phyloP scores from a whole-genome alignment of 192 early-diverging fungal genomes.

The Coemansia sp. region DNA sequence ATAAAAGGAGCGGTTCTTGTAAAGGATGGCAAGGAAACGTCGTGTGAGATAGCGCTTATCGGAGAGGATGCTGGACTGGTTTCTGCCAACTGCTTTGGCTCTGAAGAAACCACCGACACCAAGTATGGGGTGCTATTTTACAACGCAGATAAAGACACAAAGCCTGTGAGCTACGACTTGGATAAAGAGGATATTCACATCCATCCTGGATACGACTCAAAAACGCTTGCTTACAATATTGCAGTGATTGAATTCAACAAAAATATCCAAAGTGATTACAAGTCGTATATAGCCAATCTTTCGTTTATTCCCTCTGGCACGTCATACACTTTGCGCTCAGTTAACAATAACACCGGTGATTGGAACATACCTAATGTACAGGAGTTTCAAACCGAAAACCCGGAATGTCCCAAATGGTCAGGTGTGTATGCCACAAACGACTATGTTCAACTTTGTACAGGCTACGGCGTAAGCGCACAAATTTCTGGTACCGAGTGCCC shows the following conservation, averaged over 20 bases:
- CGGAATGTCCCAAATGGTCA: no score
- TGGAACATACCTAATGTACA: no score
- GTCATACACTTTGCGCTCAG: background rate
- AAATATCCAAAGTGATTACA: background rate
- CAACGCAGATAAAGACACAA: background rate
- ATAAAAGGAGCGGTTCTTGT: background rate
- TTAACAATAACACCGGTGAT: background rate
- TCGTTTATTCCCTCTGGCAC: background rate
- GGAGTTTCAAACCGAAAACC: no score
- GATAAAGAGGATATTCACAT: background rate
- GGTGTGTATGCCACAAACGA: no score
- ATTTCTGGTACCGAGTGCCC: background rate
- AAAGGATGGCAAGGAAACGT: background rate
- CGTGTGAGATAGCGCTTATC: background rate
- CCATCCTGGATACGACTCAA: background rate
- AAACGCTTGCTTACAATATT: background rate
- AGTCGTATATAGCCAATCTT: background rate
- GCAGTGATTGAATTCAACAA: constrained; percentile 1
- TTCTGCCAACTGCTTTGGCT: background rate
- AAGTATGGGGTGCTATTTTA: background rate
- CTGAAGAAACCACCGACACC: background rate
- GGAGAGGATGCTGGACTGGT: background rate
- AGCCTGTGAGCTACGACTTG: background rate
- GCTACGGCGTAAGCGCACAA: no score
- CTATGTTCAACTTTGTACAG: no score